Percentiles rank a stretch among this genome's conserved stretches.
Evolutionary conservation across 2,329 filamentous ascomycete genomes (phyloP).

Genomic region (Penicillium sp.): DNA sequence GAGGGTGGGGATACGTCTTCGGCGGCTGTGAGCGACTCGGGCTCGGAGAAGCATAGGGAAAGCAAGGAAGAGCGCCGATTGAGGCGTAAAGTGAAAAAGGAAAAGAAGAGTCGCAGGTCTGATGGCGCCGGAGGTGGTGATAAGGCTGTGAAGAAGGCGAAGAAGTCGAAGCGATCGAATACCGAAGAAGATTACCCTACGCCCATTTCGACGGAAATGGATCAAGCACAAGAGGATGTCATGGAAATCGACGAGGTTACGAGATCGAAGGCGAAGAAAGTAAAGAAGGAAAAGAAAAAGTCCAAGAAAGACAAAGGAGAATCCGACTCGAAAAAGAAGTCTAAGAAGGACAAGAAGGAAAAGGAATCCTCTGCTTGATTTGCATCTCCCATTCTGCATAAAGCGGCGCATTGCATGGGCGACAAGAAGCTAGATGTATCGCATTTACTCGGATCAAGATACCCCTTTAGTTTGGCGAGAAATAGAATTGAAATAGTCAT

Average conservation of each 20-base stretch:
- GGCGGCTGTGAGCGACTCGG: conserved; percentile 7
- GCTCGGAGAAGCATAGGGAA: conserved; percentile 25
- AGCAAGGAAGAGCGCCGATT: conserved; percentile 21
- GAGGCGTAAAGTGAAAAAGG: conserved; percentile 12
- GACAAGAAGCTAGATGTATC: conserved; percentile 11
- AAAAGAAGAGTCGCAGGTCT: neutral
- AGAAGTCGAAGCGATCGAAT: conserved; percentile 15
- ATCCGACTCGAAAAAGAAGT: conserved; percentile 44
- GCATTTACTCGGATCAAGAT: conserved; percentile 25
- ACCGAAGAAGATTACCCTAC: conserved; percentile 31
- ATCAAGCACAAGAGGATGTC: conserved; percentile 29
- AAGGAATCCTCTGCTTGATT: conserved; percentile 15
- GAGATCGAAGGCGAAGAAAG: conserved; percentile 18
- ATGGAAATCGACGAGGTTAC: conserved; percentile 25
- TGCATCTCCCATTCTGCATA: conserved; percentile 38
- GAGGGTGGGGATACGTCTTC: conserved; percentile 13
- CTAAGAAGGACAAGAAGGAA: conserved; percentile 44
- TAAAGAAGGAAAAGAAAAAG: conserved; percentile 19
- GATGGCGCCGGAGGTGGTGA: conserved; percentile 3
- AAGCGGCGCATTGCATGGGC: conserved; percentile 5
- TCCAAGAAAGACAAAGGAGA: conserved; percentile 31
- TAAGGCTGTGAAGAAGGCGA: conserved; percentile 13
- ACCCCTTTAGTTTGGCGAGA: conserved; percentile 30
- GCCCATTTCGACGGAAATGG: conserved; percentile 28
- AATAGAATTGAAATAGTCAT: conserved; percentile 6